Evolutionary conservation across 495 filamentous ascomycete genomes (phyloP).

Genomic region (Lasiosphaeria miniovina): DNA sequence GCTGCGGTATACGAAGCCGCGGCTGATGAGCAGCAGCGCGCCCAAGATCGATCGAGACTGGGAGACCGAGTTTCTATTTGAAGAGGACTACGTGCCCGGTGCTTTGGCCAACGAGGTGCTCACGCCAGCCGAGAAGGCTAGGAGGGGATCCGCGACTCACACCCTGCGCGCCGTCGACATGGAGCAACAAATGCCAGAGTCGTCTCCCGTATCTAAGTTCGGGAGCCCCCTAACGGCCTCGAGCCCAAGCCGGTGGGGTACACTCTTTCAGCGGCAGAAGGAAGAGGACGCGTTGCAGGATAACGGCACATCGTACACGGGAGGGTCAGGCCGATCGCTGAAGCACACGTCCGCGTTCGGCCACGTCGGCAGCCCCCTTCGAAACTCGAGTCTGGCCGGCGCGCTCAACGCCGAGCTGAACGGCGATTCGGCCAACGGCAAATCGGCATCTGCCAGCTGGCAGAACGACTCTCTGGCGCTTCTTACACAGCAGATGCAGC

Average conservation of each 20-base stretch:
- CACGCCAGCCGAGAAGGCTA: slow-evolving; percentile 83
- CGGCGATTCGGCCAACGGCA: slow-evolving; percentile 18
- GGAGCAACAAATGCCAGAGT: slow-evolving; percentile 47
- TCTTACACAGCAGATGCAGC: slow-evolving; percentile 67
- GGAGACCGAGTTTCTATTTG: slow-evolving; percentile 84
- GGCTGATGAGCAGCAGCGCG: slow-evolving; percentile 77
- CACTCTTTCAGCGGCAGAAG: slow-evolving; percentile 72
- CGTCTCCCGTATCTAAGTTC: slow-evolving; percentile 59
- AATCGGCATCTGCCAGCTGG: slow-evolving; percentile 29
- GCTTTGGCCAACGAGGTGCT: slow-evolving; percentile 80
- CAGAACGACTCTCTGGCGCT: slow-evolving; percentile 59
- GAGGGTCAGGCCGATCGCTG: slow-evolving; percentile 26
- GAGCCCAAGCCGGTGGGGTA: slow-evolving; percentile 83
- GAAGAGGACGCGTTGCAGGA: slow-evolving; percentile 58
- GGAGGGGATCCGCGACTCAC: slow-evolving; percentile 61
- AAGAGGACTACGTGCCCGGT: slow-evolving; percentile 88
- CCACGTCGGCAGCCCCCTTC: slow-evolving; percentile 89
- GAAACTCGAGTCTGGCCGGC: slow-evolving; percentile 71
- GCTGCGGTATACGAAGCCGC: slow-evolving; percentile 59
- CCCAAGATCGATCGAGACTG: slow-evolving; percentile 69
- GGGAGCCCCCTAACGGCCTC: slow-evolving; percentile 71
- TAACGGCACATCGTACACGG: slow-evolving; percentile 11
- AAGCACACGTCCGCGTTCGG: slow-evolving; percentile 61
- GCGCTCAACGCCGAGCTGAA: slow-evolving; percentile 63
- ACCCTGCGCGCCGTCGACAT: slow-evolving; percentile 51